Conservation (phyloP, 225 moss, liverwort and hornwort species). For the Pseudoscleropodium purum region DNA sequence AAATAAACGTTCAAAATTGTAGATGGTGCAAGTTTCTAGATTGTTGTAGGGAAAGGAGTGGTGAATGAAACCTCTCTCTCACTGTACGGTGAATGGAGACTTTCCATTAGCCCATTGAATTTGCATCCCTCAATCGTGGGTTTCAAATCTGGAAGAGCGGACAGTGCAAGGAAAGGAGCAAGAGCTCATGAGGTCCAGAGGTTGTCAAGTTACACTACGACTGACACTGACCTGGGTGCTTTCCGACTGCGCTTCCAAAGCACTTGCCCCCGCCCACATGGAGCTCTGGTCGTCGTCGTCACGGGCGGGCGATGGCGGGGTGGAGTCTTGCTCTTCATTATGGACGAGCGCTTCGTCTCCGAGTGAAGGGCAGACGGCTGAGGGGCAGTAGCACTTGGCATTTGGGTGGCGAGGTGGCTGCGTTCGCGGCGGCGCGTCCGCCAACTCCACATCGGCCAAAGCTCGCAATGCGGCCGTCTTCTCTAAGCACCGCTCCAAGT, state of each 20-base stretch:
- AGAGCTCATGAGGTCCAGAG: not conserved
- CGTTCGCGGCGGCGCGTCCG: not conserved
- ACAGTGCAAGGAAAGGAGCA: not conserved
- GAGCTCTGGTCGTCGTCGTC: not conserved
- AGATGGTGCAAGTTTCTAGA: not conserved
- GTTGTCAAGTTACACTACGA: too few relatives aligned
- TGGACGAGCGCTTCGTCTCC: not conserved
- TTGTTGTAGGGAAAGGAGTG: not conserved
- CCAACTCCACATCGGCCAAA: constrained; percentile 17
- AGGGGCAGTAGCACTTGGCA: constrained; percentile 5
- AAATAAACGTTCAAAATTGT: not conserved
- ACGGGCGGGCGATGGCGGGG: not conserved
- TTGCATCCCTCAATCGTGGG: not conserved
- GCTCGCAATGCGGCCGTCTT: constrained; percentile 34
- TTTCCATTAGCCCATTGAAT: not conserved
- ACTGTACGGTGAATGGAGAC: not conserved
- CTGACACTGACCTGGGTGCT: constrained; percentile 3
- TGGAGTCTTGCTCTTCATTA: not conserved
- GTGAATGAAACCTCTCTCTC: not conserved
- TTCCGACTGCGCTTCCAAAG: constrained; percentile 13
- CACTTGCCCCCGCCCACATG: not conserved
- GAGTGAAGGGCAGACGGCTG: not conserved
- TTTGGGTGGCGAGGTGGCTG: not conserved
- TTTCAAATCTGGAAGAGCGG: not conserved
- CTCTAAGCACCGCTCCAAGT: constrained; percentile 34